These are phyloP conservation scores for Neotropicomus parvogracilis DNA, from an alignment of 1,284 basidiomycete genomes.

Conservation along the genomic window DNA sequence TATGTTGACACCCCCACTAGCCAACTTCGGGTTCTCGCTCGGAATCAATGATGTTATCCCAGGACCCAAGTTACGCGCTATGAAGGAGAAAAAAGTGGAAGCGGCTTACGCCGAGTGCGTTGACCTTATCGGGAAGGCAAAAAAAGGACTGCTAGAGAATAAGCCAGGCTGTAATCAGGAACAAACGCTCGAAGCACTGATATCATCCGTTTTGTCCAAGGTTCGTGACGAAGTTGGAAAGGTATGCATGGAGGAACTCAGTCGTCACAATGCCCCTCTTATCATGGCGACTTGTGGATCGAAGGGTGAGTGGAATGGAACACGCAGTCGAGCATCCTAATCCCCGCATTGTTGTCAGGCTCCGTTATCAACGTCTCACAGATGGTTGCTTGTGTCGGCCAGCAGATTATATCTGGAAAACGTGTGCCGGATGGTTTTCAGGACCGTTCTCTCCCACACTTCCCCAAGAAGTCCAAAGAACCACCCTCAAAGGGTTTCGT, in stretches of 20 bases:
- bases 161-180: conserved; percentile 97
- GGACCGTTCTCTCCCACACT: conserved; percentile 97
- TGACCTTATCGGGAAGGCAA: conserved; percentile 85
- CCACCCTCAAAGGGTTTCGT: conserved; percentile 99
- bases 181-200: conserved; percentile 93
- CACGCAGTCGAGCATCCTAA: conserved; percentile 1
- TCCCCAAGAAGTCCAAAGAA: conserved; percentile 95
- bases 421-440: conserved; percentile 99
- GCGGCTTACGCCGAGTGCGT: conserved; percentile 88
- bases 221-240: conserved; percentile 96
- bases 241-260: conserved; percentile 97
- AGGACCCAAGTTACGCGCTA: conserved; percentile 73
- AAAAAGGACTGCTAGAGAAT: conserved; percentile 91
- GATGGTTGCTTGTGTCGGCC: conserved; percentile 99
- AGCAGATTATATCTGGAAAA: conserved; percentile 97
- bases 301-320: conserved; percentile 61
- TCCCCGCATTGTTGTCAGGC: conserved; percentile 47
- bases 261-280: conserved; percentile 92
- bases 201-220: conserved; percentile 90
- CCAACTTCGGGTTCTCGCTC: conserved; percentile 96
- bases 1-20: conserved; percentile 38
- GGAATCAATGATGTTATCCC: conserved; percentile 99
- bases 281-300: conserved; percentile 99
- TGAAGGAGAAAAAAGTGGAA: conserved; percentile 88
- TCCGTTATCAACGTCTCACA: conserved; percentile 99